Conservation (phyloP, 2,329 filamentous ascomycete genomes). For the Elsinoe australis region DNA sequence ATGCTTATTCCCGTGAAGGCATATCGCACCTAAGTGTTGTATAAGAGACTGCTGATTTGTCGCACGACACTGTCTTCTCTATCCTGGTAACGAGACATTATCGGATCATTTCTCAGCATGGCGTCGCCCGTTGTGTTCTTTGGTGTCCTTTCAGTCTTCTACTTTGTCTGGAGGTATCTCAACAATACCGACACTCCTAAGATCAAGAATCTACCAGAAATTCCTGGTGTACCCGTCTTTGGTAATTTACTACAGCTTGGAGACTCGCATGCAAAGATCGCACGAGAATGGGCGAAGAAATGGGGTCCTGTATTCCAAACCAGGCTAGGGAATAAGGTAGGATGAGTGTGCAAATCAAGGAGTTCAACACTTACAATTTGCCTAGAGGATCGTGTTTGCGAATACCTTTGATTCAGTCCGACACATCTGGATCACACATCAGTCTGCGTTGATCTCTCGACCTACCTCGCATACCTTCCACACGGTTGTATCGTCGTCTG, state of each 20-base stretch:
- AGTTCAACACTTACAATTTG: background rate
- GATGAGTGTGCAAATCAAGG: slow-evolving; percentile 17
- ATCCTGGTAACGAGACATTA: background rate
- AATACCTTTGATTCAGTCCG: slow-evolving; percentile 70
- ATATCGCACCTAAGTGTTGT: background rate
- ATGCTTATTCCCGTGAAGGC: background rate
- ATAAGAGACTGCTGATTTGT: background rate
- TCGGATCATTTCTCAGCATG: slow-evolving; percentile 10
- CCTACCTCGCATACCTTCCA: slow-evolving; percentile 77
- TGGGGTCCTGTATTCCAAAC: slow-evolving; percentile 46
- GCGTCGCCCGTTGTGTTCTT: slow-evolving; percentile 37
- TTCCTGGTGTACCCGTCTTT: slow-evolving; percentile 42
- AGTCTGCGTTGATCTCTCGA: slow-evolving; percentile 67
- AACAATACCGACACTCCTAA: slow-evolving; percentile 42
- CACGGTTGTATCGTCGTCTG: slow-evolving; percentile 65
- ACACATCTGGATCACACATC: slow-evolving; percentile 69
- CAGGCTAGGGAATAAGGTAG: slow-evolving; percentile 57
- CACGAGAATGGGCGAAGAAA: slow-evolving; percentile 40
- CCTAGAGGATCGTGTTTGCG: slow-evolving; percentile 64
- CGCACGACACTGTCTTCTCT: background rate
- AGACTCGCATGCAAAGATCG: slow-evolving; percentile 41
- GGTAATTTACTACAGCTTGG: slow-evolving; percentile 42
- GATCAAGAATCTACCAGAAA: slow-evolving; percentile 42
- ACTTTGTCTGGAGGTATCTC: slow-evolving; percentile 35
- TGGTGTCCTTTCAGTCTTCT: slow-evolving; percentile 35